Evolutionary conservation across 306 rosid species (phyloP), one percentile per base, ranked within the genome.

Genomic region (Glycine tomentella): DNA sequence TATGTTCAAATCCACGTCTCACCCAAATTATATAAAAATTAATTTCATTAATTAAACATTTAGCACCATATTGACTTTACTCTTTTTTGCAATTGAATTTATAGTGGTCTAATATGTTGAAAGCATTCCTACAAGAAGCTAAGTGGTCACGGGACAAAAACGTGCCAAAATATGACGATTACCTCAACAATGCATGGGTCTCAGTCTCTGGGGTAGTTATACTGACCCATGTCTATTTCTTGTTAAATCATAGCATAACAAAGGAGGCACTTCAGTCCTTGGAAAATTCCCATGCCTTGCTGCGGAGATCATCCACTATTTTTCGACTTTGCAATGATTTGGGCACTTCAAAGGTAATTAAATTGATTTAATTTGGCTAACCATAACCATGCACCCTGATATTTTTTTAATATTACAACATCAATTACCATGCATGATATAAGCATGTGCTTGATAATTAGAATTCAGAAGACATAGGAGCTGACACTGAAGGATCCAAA

Each of bases 301-400:
- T 87, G 34, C 72, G 65, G 4, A 57, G 11, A 42, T 86, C 93
- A 0, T 85, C 92, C 50, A n/a, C 31, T 3, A 87, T 88, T 74
- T 88, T 90, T 49, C 84, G 94, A 38, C 90, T 90, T 12, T 81
- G 81, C 77, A 90, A 92, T 45, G 97, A 92, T 80, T 52, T 86
- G 83, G 90, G 63, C 50, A 90, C 94, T 20, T 87, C 88, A 0
- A 59, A 12, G 89, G 90, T 25, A 25, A 25, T 25, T 25, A 25
- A 25, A 25, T 25, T 25, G 1, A 25, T 25, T 5, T 52, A 52
- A 52, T 55, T n/a, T n/a, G 9, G 61, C 3, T 55, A 55, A 15
- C 25, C 31, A 15, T n/a, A 42, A 42, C 9, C 46, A 42, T 42
- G 46, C 46, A 42, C 46, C 46, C 8, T 51, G 57, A 8, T 2